A percentile compares a stretch with the other conserved stretches of the same genome.
Evolutionary conservation across 2,329 filamentous ascomycete species (phyloP).

Genomic region (Paraphaeosphaeria minitans): DNA sequence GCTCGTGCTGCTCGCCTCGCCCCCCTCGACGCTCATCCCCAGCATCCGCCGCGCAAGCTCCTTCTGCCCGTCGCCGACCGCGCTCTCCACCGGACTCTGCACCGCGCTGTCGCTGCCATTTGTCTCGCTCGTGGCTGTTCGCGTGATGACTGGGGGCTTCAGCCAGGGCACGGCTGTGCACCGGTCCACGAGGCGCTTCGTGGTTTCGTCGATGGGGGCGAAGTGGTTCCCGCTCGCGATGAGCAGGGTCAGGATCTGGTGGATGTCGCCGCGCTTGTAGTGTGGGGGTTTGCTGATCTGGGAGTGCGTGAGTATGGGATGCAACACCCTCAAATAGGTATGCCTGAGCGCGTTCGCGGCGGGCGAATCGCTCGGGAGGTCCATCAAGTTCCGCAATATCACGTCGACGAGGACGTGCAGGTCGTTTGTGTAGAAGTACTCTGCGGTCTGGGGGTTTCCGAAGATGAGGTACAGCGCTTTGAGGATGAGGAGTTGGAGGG

Average conservation of each 20-base stretch:
- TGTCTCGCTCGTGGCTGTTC: conserved; percentile 27
- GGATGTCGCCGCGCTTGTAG: conserved; percentile 88
- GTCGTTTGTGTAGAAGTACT: conserved; percentile 99
- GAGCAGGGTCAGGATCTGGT: conserved; percentile 75
- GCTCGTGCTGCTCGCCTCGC: conserved; percentile 45
- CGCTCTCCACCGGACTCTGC: conserved; percentile 31
- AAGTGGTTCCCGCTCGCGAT: conserved; percentile 71
- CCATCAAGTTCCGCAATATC: conserved; percentile 94
- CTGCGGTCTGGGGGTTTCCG: conserved; percentile 86
- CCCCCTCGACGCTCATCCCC: conserved; percentile 46
- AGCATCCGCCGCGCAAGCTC: conserved; percentile 46
- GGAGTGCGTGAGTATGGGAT: conserved; percentile 88
- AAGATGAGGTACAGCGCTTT: conserved; percentile 96
- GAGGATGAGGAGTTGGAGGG: conserved; percentile 91
- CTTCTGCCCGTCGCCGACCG: conserved; percentile 39
- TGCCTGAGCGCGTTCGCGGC: conserved; percentile 69
- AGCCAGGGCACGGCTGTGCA: conserved; percentile 76
- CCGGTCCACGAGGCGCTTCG: conserved; percentile 75
- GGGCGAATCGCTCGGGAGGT: conserved; percentile 79
- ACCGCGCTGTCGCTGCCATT: conserved; percentile 26
- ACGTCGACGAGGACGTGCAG: conserved; percentile 92
- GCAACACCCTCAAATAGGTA: conserved; percentile 91
- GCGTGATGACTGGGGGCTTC: conserved; percentile 22
- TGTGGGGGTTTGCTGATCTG: conserved; percentile 85
- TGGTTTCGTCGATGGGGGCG: conserved; percentile 80